A percentile compares a stretch with the other conserved stretches of the same genome.
These are phyloP conservation scores for Protomyces gravidus DNA, from an alignment of 1,139 yeast genomes.

Conservation along the genomic window DNA sequence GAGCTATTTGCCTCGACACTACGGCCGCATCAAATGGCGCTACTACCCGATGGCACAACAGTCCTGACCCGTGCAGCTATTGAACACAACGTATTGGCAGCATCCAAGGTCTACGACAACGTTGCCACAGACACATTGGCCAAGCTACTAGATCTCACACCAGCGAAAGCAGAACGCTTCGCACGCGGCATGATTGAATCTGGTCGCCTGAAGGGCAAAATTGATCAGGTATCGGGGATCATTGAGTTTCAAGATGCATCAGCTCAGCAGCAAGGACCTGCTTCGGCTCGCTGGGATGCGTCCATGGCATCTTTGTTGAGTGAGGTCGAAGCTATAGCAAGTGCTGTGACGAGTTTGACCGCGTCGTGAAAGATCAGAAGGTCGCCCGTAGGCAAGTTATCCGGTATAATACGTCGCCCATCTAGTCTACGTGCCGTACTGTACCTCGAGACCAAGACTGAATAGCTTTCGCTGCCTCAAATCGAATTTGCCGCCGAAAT, in stretches of 20 bases:
- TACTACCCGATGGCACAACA: constrained; percentile 39
- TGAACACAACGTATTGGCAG: constrained; percentile 42
- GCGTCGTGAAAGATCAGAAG: too few species aligned
- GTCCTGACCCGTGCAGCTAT: constrained; percentile 40
- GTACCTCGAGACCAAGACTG: constrained; percentile 33
- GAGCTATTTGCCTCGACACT: constrained; percentile 36
- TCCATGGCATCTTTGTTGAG: constrained; percentile 37
- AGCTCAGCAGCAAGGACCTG: constrained; percentile 8
- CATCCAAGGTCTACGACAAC: constrained; percentile 40
- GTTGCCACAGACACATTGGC: constrained; percentile 39
- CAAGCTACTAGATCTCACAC: constrained; percentile 37
- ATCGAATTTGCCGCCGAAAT: constrained; percentile 54
- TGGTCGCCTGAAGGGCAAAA: constrained; percentile 40
- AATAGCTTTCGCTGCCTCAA: constrained; percentile 17
- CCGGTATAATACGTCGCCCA: too few species aligned
- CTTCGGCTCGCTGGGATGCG: constrained; percentile 39
- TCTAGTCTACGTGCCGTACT: constrained; percentile 34
- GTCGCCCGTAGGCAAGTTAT: too few species aligned
- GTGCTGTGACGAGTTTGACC: too few species aligned
- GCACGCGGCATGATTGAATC: constrained; percentile 42
- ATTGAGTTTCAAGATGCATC: constrained; percentile 36
- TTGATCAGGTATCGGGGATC: constrained; percentile 41
- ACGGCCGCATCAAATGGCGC: constrained; percentile 38
- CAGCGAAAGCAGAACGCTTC: constrained; percentile 38
- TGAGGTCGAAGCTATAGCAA: constrained; percentile 35